Percentiles rank a stretch among this genome's conserved stretches.
Evolutionary conservation across 2,329 filamentous ascomycete genomes (phyloP).

Genomic region (Pseudocercospora cruenta): DNA sequence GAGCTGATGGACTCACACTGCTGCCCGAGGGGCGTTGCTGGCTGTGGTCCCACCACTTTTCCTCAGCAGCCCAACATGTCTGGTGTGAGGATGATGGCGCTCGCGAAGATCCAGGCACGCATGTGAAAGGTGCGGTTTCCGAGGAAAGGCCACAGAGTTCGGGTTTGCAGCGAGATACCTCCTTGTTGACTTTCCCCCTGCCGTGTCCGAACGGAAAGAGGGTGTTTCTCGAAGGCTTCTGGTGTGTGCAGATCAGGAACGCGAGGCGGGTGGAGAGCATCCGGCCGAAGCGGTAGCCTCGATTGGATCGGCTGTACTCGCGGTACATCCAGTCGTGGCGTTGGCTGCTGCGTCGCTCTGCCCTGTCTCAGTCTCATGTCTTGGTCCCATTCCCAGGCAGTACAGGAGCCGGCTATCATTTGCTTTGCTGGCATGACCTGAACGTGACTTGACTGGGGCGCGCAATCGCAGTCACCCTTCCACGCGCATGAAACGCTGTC

Average conservation of each 20-base stretch:
- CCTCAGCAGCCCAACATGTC: background rate
- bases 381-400: background rate
- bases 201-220: background rate
- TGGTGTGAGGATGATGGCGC: background rate
- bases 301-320: background rate
- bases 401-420: background rate
- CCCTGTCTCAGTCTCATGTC: background rate
- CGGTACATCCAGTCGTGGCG: background rate
- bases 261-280: background rate
- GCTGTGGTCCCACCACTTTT: background rate
- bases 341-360: background rate
- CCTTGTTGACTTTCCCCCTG: background rate
- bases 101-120: background rate
- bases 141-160: background rate
- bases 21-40: background rate
- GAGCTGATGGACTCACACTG: background rate
- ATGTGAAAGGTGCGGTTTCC: background rate
- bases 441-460: background rate
- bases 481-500: slow-evolving; percentile 7
- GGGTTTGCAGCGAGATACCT: background rate
- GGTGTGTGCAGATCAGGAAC: background rate
- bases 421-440: background rate
- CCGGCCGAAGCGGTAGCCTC: background rate
- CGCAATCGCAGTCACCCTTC: background rate
- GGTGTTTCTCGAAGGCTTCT: background rate